A percentile compares a stretch with the other conserved stretches of the same genome.
Conservation (phyloP, 305 asterid species). For the Fraxinus dipetala region DNA sequence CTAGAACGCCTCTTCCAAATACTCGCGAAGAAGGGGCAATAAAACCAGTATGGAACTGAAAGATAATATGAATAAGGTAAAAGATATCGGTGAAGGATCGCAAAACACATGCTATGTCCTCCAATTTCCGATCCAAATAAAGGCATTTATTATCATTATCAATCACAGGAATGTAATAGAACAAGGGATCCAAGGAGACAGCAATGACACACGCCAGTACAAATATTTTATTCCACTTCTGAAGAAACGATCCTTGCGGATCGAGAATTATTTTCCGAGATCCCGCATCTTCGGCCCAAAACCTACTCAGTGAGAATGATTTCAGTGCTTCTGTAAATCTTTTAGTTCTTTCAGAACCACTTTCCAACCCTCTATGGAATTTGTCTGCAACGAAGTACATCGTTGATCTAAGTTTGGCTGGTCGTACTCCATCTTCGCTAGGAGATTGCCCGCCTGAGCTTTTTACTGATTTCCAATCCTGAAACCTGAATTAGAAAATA, state of each 20-base stretch:
- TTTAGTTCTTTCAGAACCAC: constrained; percentile 42
- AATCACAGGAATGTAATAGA: constrained; percentile 59
- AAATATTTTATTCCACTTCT: constrained; percentile 64
- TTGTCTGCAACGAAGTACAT: constrained; percentile 37
- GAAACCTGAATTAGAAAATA: constrained; percentile 35
- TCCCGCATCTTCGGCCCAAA: constrained; percentile 41
- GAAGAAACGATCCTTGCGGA: constrained; percentile 62
- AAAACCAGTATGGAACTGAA: constrained; percentile 61
- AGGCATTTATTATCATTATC: constrained; percentile 45
- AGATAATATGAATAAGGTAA: constrained; percentile 55
- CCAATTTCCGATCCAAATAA: constrained; percentile 48
- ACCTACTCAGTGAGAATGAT: constrained; percentile 39
- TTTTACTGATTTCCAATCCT: constrained; percentile 44
- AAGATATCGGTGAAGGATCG: constrained; percentile 61
- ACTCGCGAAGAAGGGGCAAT: constrained; percentile 71
- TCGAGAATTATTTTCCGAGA: constrained; percentile 50
- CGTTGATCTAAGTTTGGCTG: constrained; percentile 33
- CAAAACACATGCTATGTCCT: constrained; percentile 45
- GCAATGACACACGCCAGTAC: constrained; percentile 59
- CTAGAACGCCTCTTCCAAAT: constrained; percentile 71
- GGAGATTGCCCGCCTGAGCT: constrained; percentile 33
- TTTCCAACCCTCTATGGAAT: constrained; percentile 39
- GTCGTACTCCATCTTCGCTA: constrained; percentile 29
- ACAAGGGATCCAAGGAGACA: constrained; percentile 64
- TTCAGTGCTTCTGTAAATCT: constrained; percentile 43